Evolutionary conservation across 805 yeast genomes (phyloP).

Genomic region (Lipomyces yamadae): DNA sequence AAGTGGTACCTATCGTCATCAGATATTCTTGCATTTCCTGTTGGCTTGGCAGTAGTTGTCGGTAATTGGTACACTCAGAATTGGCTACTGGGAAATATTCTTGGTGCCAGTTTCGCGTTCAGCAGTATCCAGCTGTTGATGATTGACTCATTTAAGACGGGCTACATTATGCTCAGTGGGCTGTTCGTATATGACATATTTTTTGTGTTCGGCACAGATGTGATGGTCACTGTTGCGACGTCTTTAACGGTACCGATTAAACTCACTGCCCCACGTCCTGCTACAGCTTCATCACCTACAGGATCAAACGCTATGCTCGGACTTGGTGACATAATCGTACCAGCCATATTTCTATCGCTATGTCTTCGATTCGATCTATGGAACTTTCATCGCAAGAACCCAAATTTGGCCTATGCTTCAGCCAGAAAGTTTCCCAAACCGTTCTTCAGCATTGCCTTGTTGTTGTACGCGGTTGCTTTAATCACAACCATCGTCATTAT

Average conservation of each 20-base stretch:
- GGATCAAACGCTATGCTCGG: constrained; percentile 53
- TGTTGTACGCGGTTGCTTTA: constrained; percentile 57
- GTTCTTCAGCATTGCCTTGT: constrained; percentile 55
- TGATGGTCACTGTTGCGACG: constrained; percentile 68
- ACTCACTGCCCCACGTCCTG: constrained; percentile 51
- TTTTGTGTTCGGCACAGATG: constrained; percentile 66
- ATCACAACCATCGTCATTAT: constrained; percentile 51
- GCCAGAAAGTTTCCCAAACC: constrained; percentile 48
- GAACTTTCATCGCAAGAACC: constrained; percentile 47
- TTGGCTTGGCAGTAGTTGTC: constrained; percentile 34
- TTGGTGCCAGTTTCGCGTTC: constrained; percentile 53
- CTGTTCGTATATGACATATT: constrained; percentile 67
- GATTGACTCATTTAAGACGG: constrained; percentile 54
- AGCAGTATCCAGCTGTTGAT: constrained; percentile 50
- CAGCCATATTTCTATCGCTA: constrained; percentile 59
- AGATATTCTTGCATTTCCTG: constrained; percentile 31
- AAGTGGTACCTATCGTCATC: constrained; percentile 30
- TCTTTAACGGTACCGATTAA: constrained; percentile 60
- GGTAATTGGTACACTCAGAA: constrained; percentile 44
- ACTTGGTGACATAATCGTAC: constrained; percentile 68
- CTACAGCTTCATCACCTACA: constrained; percentile 24
- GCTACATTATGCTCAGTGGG: constrained; percentile 52
- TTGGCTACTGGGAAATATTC: constrained; percentile 55
- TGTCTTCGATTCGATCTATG: constrained; percentile 61
- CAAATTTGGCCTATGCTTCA: constrained; percentile 40